A percentile compares a stretch with the other conserved stretches of the same genome.
These are phyloP conservation scores for Delitschia confertaspora DNA, from an alignment of 495 filamentous ascomycete species.

Conservation along the genomic window DNA sequence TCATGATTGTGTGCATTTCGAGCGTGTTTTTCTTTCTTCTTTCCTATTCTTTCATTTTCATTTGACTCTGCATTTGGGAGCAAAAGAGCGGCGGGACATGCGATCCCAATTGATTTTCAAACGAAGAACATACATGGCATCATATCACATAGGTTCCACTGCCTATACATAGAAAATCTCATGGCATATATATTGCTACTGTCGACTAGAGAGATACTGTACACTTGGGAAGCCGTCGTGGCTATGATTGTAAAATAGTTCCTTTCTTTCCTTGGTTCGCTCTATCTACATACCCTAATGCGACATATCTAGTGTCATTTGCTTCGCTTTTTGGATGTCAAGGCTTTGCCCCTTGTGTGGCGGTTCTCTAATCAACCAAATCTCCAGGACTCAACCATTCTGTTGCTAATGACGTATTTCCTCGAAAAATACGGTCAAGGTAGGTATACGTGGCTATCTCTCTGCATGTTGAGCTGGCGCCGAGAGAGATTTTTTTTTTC, in stretches of 20 bases:
- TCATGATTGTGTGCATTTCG: slow-evolving; percentile 24
- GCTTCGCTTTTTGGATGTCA: no score
- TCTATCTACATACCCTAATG: slow-evolving; percentile 4
- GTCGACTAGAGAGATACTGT: background rate
- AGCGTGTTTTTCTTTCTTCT: slow-evolving; percentile 6
- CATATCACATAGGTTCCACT: background rate
- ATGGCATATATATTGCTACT: background rate
- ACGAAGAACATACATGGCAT: slow-evolving; percentile 13
- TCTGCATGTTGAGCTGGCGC: no score
- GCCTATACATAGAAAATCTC: background rate
- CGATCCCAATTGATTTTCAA: background rate
- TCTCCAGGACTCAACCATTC: no score
- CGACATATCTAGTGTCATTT: no score
- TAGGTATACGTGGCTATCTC: no score
- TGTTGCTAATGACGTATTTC: no score
- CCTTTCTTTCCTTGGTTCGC: background rate
- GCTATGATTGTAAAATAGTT: slow-evolving; percentile 17
- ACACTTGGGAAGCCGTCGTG: slow-evolving; percentile 6
- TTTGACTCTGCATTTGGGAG: slow-evolving; percentile 8
- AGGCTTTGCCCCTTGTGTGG: no score
- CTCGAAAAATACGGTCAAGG: no score
- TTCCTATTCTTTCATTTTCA: slow-evolving; percentile 1
- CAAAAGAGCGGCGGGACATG: slow-evolving; percentile 3
- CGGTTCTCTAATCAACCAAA: no score
- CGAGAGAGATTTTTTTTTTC: no score